Base-by-base conservation (phyloP, 2,329 filamentous ascomycete genomes). In the Colletotrichum phormii region DNA sequence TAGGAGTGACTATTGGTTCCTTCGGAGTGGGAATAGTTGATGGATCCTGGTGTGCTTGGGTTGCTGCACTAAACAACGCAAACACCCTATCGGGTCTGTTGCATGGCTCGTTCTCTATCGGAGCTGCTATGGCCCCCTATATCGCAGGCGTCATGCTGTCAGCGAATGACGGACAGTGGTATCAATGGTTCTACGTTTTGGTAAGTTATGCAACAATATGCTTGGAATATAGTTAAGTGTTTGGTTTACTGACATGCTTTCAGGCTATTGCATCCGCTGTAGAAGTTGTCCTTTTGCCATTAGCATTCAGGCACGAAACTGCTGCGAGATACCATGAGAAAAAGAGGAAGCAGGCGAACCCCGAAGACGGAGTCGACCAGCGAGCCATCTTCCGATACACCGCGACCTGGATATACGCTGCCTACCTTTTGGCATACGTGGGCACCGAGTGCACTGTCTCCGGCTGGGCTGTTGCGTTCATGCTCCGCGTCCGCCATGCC, bases 151-250 rank as follows among this genome's bases (percentile, higher is more conserved):
- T 89, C 3, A 90, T 96, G 88, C 89, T 95, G 37, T 90, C 91
- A 0, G 90, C 89, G 73, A 89, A 83, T 0, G 75, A 83, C 2
- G 78, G 91, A 58, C 84, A 84, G 0, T 97, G 94, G 94, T 94
- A 92, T 76, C 85, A 85, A 7, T 95, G 92, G 81, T 96, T 94
- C 80, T 95, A 94, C 78, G 82, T 95, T 66, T 92, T 95, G 90
- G 86, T 93, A 77, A 75, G 82, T 72, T 26, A 29, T 1, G 1
- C 7, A 3, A 4, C 5, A 1, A 2, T 6, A 5, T 5, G 11
- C 5, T 1, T 13, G 0, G 6, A 13, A 2, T 0, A 15, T 11
- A 22, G 9, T 22, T 0, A 22, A 8, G 1, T 3, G 3, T 13
- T 8, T 15, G 0, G 15, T 22, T 46, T 11, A 15, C 22, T 11